Evolutionary conservation across 2,329 filamentous ascomycete species (phyloP), one percentile per base, ranked within the genome.

Genomic region (Arthroderma sp.): DNA sequence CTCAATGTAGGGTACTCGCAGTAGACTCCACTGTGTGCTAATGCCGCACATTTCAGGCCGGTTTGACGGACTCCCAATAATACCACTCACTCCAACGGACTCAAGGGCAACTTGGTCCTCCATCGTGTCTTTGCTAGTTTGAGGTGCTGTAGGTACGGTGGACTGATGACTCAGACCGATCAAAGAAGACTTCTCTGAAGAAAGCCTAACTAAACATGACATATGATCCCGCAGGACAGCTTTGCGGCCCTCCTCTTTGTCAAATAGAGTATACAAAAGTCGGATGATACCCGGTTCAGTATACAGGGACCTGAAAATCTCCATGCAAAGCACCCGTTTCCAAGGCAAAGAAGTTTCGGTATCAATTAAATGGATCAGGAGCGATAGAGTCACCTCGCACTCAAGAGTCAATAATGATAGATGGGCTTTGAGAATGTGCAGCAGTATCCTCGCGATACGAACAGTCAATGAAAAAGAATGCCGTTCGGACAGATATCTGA

Each of bases 141-240:
- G 77, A 3, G 81, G 79, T 7, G 80, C 79, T 0, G 81, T 79
- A 4, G 93, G 90, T 35, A 91, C 81, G 0, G 89, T 91, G 1
- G 93, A 97, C 64, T 95, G 89, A 61, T 88, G 85, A 3, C 91
- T 86, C 2, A 97, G 80, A 0, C 93, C 93, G 61, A 98, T 97
- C 25, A 95, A 78, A 0, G 81, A 76, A 1, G 93, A 93, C 66
- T 90, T 95, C 67, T 98, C 93, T 0, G 90, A 90, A 56, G 91
- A 91, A 7, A 97, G 76, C 13, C 90, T 83, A n/a, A 97, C 93
- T 67, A 98, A 91, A 0, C 87, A 85, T 8, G 88, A 87, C 61
- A 93, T 86, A 60, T 96, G 78, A 58, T 90, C 86, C 64, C 87
- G 86, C 21, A 98, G 75, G 19, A 97, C 82, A 54, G 85, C 78